phyloP scores from a whole-genome alignment of 345 rosid genomes.

The Firmiana major region DNA sequence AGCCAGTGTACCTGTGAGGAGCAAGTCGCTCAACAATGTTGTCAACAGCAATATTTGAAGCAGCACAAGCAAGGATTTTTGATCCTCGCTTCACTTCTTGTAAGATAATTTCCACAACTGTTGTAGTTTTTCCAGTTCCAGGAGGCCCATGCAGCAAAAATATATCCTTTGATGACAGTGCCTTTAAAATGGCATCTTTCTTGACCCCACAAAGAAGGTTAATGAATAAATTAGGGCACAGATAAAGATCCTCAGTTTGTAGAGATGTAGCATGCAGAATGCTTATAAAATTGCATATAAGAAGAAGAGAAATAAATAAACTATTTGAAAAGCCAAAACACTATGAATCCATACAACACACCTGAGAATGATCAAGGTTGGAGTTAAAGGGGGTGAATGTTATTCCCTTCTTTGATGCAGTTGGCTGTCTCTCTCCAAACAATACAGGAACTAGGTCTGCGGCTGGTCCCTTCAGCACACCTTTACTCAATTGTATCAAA shows the following conservation, averaged over 20 bases:
- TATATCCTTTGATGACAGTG: constrained; percentile 76
- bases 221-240: background rate
- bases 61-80: constrained; percentile 96
- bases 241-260: constrained; percentile 7
- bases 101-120: constrained; percentile 86
- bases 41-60: constrained; percentile 98
- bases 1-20: constrained; percentile 62
- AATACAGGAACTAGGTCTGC: constrained; percentile 76
- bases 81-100: constrained; percentile 95
- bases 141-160: constrained; percentile 97
- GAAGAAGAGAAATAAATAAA: background rate
- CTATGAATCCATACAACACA: constrained; percentile 16
- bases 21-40: constrained; percentile 94
- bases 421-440: constrained; percentile 72
- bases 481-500: constrained; percentile 78
- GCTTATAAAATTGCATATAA: background rate
- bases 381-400: constrained; percentile 58
- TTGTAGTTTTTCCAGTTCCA: constrained; percentile 98
- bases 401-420: constrained; percentile 51
- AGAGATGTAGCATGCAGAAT: constrained; percentile 7
- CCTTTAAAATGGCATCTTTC: constrained; percentile 84
- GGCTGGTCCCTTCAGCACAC: constrained; percentile 84
- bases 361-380: constrained; percentile 90
- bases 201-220: constrained; percentile 27
- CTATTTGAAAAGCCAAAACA: background rate